Evolutionary conservation across 768 basidiomycete genomes (phyloP), one percentile per base, ranked within the genome.

Genomic region (Austroboletus festivus): DNA sequence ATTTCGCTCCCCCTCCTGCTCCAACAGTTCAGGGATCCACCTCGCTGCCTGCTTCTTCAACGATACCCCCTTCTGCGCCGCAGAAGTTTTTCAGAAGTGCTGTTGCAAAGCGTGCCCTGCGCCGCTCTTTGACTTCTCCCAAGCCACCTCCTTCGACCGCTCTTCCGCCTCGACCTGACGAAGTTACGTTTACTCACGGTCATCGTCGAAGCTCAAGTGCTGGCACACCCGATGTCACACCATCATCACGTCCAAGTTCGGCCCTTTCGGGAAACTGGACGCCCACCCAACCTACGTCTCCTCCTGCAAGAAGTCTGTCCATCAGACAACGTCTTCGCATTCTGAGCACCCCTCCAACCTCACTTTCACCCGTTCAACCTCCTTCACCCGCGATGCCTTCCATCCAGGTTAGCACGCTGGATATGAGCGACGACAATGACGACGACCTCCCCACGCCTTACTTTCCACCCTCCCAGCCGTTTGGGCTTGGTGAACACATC

Each of bases 111-210:
- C 81, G 85, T 48, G 72, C 78, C 7, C 67, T 84, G 45, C 73
- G 81, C 48, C 63, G 83, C 18, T 85, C 83, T 10, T 64, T 82
- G 58, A 75, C 74, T 35, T 76, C 83, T 19, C 86, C 85, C 0
- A 81, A 80, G 46, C 78, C 79, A 28, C 80, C 86, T 6, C 85
- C 87, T 8, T 74, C 79, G 1, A 68, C 72, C 16, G 71, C 67
- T 20, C 72, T 87, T 1, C 83, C 88, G 4, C 84, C 83, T 7
- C 78, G 83, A 28, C 87, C 86, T 5, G 85, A 86, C 48, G 83
- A 88, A 51, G 41, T 48, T 20, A 47, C 21, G 4, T 55, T 62
- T 55, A 21, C 37, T 63, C 67, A 39, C 52, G 58, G 44, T 60
- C 61, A 64, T 54, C 65, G 55, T 21, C 57, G 51, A 37, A 60